Conservation (phyloP, 2,329 filamentous ascomycete genomes). For the Dryadomyces sulphureus region DNA sequence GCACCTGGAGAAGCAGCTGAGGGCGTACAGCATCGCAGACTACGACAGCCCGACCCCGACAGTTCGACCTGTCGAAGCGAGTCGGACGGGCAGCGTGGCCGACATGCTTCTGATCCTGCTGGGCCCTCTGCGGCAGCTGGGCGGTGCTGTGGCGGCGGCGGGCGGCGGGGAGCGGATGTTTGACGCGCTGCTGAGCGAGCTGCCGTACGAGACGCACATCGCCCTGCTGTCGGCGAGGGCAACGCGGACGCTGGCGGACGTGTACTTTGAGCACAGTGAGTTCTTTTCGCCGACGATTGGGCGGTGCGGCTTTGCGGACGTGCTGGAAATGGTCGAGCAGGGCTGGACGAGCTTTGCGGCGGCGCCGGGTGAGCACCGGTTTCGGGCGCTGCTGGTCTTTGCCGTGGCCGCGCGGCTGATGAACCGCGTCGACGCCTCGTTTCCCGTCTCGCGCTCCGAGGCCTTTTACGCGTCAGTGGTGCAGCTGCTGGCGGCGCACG, state of each 20-base stretch:
- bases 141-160: not conserved
- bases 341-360: not conserved
- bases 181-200: not conserved
- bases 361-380: not conserved
- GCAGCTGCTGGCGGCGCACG: not conserved
- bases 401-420: not conserved
- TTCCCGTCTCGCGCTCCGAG: not conserved
- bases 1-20: constrained; percentile 1
- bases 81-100: not conserved
- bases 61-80: not conserved
- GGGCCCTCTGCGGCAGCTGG: not conserved
- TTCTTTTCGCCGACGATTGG: not conserved
- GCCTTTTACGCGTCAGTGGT: not conserved
- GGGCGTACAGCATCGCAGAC: not conserved
- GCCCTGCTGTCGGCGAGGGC: not conserved
- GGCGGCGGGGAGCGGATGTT: not conserved
- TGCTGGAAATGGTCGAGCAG: not conserved
- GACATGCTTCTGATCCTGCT: not conserved
- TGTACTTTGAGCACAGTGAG: constrained; percentile 2
- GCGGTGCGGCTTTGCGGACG: not conserved
- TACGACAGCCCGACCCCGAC: not conserved
- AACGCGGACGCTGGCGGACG: not conserved
- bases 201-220: not conserved
- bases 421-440: not conserved
- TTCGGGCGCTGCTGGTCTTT: not conserved